phyloP scores from a whole-genome alignment of 805 yeast species.

The Metschnikowia aberdeeniae region DNA sequence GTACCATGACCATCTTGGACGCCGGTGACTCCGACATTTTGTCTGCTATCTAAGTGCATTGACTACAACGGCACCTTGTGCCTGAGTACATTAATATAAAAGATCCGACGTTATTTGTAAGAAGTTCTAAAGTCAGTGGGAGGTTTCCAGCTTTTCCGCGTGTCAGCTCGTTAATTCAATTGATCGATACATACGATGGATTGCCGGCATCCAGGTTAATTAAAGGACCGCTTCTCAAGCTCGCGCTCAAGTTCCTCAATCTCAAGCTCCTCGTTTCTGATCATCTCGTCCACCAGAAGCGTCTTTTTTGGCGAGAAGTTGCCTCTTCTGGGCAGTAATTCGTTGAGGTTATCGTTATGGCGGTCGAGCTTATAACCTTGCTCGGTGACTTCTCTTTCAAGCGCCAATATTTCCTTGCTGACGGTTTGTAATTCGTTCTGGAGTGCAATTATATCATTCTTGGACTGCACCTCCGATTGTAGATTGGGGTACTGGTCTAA shows the following conservation, averaged over 20 bases:
- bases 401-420: conserved; percentile 36
- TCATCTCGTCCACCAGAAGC: conserved; percentile 35
- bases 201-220: conserved; percentile 3
- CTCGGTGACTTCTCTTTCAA: conserved; percentile 40
- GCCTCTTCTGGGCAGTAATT: conserved; percentile 19
- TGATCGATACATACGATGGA: background rate
- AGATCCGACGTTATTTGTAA: conserved; percentile 1
- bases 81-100: conserved; percentile 1
- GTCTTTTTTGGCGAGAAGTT: conserved; percentile 7
- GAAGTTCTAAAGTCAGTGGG: no score
- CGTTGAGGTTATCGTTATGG: conserved; percentile 23
- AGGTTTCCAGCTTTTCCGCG: no score
- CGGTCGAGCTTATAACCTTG: conserved; percentile 40
- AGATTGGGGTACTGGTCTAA: conserved; percentile 10
- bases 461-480: conserved; percentile 1
- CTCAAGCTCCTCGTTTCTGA: conserved; percentile 44
- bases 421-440: conserved; percentile 36
- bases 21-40: conserved; percentile 99
- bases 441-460: conserved; percentile 2
- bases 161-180: no score
- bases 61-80: background rate
- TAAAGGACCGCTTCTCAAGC: conserved; percentile 15
- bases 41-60: conserved; percentile 43
- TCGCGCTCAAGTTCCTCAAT: conserved; percentile 40
- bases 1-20: conserved; percentile 91